Evolutionary conservation across 345 rosid genomes (phyloP).

Genomic region (Triadica sebifera): DNA sequence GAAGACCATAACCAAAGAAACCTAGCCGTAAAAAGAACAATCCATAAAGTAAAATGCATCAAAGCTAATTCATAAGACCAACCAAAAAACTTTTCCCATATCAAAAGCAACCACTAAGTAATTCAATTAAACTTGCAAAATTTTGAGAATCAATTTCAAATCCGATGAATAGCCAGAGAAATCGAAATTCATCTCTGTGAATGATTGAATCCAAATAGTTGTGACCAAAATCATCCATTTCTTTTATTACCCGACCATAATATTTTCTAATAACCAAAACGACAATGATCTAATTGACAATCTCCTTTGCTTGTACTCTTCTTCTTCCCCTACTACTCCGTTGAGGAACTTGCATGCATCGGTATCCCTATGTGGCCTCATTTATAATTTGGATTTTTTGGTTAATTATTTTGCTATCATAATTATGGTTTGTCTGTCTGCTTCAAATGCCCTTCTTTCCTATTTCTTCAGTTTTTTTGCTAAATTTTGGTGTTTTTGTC

Average conservation of each 20-base stretch:
- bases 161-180: slow-evolving; percentile 84
- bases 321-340: neutral
- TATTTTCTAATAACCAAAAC: neutral
- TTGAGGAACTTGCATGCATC: neutral
- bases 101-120: slow-evolving; percentile 91
- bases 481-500: neutral
- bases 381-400: slow-evolving; percentile 2
- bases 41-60: slow-evolving; percentile 65
- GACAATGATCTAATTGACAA: neutral
- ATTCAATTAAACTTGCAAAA: slow-evolving; percentile 87
- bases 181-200: slow-evolving; percentile 95
- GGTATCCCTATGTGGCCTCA: slow-evolving; percentile 19
- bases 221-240: slow-evolving; percentile 98
- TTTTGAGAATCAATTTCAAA: slow-evolving; percentile 66
- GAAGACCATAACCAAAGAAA: slow-evolving; percentile 72
- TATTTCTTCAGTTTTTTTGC: no score
- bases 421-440: neutral
- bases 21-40: slow-evolving; percentile 85
- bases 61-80: slow-evolving; percentile 94
- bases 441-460: neutral
- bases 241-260: slow-evolving; percentile 75
- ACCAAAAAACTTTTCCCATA: slow-evolving; percentile 84
- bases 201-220: slow-evolving; percentile 93
- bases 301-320: neutral
- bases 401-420: neutral